These are phyloP conservation scores for Geoglossum glabrum DNA, from an alignment of 495 filamentous ascomycete species.

Conservation along the genomic window DNA sequence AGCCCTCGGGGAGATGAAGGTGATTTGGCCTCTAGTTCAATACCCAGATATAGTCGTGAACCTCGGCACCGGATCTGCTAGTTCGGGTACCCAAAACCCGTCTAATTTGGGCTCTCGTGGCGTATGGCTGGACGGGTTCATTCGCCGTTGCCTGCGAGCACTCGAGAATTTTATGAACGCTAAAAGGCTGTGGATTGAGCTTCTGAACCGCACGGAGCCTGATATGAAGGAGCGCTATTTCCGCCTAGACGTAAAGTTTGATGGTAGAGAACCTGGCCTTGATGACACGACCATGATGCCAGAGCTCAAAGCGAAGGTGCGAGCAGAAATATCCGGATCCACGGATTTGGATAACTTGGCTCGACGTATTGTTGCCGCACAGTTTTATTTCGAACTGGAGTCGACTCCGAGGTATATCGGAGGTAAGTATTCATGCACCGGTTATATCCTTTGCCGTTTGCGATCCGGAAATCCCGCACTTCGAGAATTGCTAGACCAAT, in stretches of 20 bases:
- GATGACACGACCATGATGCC: slow-evolving; percentile 10
- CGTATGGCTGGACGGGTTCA: neutral
- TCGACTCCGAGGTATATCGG: neutral
- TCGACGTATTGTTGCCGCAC: neutral
- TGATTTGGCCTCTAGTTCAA: neutral
- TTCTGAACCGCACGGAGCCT: neutral
- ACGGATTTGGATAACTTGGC: neutral
- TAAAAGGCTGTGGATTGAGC: neutral
- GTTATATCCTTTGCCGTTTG: neutral
- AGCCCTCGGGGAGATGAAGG: slow-evolving; percentile 14
- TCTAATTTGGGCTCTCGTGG: neutral
- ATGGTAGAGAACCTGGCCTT: slow-evolving; percentile 7
- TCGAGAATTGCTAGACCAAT: neutral
- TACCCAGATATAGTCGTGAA: neutral
- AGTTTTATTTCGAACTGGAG: neutral
- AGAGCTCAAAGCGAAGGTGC: neutral
- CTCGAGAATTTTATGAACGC: neutral
- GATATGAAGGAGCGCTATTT: neutral
- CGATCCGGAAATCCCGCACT: neutral
- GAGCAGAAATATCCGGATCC: neutral
- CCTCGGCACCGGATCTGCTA: neutral
- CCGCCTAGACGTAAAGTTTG: neutral
- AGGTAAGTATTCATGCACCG: neutral
- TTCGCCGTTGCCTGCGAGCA: neutral
- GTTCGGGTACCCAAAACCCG: neutral